Evolutionary conservation across 1,139 yeast genomes (phyloP), one percentile per base, ranked within the genome.

Genomic region (Lodderomyces margitis): DNA sequence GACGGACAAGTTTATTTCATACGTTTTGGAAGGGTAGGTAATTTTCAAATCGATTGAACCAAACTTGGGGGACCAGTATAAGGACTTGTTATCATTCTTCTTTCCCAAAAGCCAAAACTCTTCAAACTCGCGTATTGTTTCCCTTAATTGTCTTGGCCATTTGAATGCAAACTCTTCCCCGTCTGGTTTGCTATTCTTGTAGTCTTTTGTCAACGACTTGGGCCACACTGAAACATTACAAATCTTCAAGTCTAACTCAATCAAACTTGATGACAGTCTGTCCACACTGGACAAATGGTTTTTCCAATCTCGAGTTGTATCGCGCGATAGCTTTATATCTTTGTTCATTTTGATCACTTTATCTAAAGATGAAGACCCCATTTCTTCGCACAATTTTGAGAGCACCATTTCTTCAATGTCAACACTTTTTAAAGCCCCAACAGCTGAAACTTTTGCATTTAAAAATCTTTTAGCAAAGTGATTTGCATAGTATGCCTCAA

Each of bases 301-400:
- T 46, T 59, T 68, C 75, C 84, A 85, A 17, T 75, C 83, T 6
- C 59, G 51, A 28, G 85, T 76, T 15, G 81, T 60, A 34, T 81
- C 89, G 41, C 70, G 70, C 1, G 95, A 85, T 46, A 77, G 69
- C 48, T 78, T 78, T 49, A 91, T 81, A 57, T 92, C 98, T 52
- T 80, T 78, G 54, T 89, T 81, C 98, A 92, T 92, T 40, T 88
- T 89, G 56, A 88, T 92, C 34, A 91, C 74, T 54, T 85, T 86
- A 3, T 86, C 78, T 2, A 95, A 81, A 43, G 87, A 86, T 0
- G 91, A 76, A 2, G 87, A 74, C 0, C 97, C 97, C 54, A 86
- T 75, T 56, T 87, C 96, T 53, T 81, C 82, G 50, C 85, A 80
- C 39, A 91, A 68, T 56, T 79, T 82, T 1, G 85, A 74, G 27